Conservation (phyloP, 345 rosid genomes). For the Microcos paniculata region DNA sequence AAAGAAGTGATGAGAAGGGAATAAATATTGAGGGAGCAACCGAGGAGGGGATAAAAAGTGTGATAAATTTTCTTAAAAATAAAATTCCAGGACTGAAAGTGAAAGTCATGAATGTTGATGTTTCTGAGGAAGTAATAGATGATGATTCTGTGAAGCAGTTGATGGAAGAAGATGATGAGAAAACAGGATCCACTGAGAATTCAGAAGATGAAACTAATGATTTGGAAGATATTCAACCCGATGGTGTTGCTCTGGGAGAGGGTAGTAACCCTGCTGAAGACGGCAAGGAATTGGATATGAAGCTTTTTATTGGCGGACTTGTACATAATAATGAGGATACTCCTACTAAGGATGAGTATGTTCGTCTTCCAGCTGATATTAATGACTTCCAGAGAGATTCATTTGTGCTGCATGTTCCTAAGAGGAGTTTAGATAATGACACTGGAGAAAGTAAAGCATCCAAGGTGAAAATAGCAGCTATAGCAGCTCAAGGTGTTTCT, state of each 20-base stretch:
- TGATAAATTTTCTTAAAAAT: conserved; percentile 87
- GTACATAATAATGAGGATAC: conserved; percentile 73
- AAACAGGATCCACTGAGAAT: conserved; percentile 42
- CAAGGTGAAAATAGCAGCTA: conserved; percentile 64
- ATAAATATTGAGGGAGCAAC: conserved; percentile 70
- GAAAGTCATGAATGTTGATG: conserved; percentile 64
- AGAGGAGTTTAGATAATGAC: conserved; percentile 45
- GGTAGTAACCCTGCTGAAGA: conserved; percentile 43
- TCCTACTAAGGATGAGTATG: conserved; percentile 63
- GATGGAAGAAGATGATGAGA: conserved; percentile 61
- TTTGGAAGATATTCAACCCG: conserved; percentile 63
- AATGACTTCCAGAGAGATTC: conserved; percentile 69
- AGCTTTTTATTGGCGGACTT: conserved; percentile 87
- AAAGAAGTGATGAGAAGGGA: conserved; percentile 62
- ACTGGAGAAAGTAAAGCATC: conserved; percentile 44
- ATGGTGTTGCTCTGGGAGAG: conserved; percentile 42
- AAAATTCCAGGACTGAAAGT: conserved; percentile 91
- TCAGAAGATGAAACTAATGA: conserved; percentile 56
- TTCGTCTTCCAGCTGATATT: conserved; percentile 74
- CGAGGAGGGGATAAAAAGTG: conserved; percentile 91
- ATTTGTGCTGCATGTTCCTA: conserved; percentile 68
- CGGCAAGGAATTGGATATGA: conserved; percentile 58
- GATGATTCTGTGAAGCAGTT: conserved; percentile 56
- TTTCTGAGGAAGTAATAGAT: conserved; percentile 51
- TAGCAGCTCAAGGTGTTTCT: conserved; percentile 81